A percentile compares a stretch with the other conserved stretches of the same genome.
phyloP scores from a whole-genome alignment of 1,284 basidiomycete species.

The Lignosus rhinocerotis region DNA sequence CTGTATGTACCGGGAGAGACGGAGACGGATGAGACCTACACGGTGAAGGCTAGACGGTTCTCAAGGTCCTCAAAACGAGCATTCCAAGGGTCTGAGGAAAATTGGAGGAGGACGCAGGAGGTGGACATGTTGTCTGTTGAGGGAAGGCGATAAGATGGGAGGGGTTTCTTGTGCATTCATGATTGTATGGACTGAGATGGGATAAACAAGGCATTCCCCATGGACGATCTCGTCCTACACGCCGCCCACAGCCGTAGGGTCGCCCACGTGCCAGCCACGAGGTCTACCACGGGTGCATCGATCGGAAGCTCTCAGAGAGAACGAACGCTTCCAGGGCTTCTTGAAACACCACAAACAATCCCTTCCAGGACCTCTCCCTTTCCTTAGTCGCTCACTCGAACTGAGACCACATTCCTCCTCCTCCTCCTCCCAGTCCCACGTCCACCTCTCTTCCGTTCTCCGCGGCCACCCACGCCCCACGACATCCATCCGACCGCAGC shows the following conservation, averaged over 20 bases:
- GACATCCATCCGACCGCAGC: neutral
- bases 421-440: neutral
- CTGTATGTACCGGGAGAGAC: neutral
- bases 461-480: neutral
- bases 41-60: conserved; percentile 60
- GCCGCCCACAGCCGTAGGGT: conserved; percentile 17
- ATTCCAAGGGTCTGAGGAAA: conserved; percentile 59
- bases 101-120: conserved; percentile 59
- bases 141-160: conserved; percentile 25
- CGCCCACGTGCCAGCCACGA: conserved; percentile 32
- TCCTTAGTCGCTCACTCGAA: too few species aligned
- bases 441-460: neutral
- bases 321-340: neutral
- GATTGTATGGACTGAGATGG: conserved; percentile 11
- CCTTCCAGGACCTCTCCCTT: neutral
- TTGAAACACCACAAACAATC: conserved; percentile 15
- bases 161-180: conserved; percentile 16
- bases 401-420: too few species aligned
- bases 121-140: conserved; percentile 36
- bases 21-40: conserved; percentile 45
- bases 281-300: conserved; percentile 27
- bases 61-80: conserved; percentile 63
- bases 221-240: conserved; percentile 15
- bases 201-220: conserved; percentile 29
- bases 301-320: conserved; percentile 12